Conservation (phyloP, 2,329 filamentous ascomycete genomes). For the Xenosphaeropsis pyriputrescens region DNA sequence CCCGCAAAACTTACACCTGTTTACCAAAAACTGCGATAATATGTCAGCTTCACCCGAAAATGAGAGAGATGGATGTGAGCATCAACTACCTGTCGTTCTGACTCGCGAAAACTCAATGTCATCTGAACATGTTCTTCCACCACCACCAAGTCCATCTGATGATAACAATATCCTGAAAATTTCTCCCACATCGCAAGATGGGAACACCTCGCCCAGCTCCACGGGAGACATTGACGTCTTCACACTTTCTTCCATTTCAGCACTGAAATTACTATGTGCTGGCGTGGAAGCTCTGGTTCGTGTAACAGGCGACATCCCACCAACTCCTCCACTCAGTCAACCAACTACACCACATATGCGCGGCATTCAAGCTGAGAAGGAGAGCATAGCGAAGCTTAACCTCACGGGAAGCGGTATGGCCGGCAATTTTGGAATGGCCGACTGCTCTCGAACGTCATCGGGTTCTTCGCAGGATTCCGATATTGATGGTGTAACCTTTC, state of each 20-base stretch:
- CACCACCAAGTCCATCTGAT: slow-evolving; percentile 15
- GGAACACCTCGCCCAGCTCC: slow-evolving; percentile 15
- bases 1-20: too few species aligned
- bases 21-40: too few species aligned
- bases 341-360: slow-evolving; percentile 51
- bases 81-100: too few species aligned
- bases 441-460: slow-evolving; percentile 19
- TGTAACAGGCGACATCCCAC: slow-evolving; percentile 64
- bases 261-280: slow-evolving; percentile 65
- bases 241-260: slow-evolving; percentile 55
- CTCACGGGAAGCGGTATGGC: slow-evolving; percentile 1
- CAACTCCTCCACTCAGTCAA: slow-evolving; percentile 55
- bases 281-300: slow-evolving; percentile 57
- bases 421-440: slow-evolving; percentile 15
- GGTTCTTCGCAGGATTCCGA: slow-evolving; percentile 15
- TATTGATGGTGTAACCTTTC: slow-evolving; percentile 40
- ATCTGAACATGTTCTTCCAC: slow-evolving; percentile 7
- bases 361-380: slow-evolving; percentile 46
- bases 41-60: too few species aligned
- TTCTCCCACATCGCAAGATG: slow-evolving; percentile 9
- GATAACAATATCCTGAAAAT: slow-evolving; percentile 13
- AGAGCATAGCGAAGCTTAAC: slow-evolving; percentile 33
- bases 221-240: slow-evolving; percentile 49
- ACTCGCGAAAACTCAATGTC: too few species aligned
- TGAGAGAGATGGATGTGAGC: too few species aligned